Evolutionary conservation across 805 yeast species (phyloP).

Genomic region (Starmera dryadoides): DNA sequence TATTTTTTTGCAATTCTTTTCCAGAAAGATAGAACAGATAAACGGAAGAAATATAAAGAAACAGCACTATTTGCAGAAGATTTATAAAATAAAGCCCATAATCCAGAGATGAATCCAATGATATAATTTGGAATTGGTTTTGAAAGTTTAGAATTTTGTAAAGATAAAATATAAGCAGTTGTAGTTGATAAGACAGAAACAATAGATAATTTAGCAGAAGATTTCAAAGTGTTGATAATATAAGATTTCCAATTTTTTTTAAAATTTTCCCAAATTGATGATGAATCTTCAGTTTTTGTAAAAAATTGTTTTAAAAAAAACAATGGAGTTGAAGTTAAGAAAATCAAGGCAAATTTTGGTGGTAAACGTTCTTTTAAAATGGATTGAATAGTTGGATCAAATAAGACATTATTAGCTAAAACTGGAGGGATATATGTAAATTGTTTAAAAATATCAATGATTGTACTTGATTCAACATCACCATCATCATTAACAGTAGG

Average conservation of each 20-base stretch:
- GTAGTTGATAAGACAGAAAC: not conserved
- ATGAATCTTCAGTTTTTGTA: not conserved
- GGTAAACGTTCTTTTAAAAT: conserved; percentile 6
- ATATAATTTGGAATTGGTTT: not conserved
- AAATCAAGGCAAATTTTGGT: conserved; percentile 3
- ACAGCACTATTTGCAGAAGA: conserved; percentile 1
- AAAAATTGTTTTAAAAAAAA: not conserved
- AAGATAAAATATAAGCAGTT: conserved; percentile 2
- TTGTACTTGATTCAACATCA: too few species aligned
- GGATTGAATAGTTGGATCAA: conserved; percentile 5
- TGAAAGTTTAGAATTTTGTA: not conserved
- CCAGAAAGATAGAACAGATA: conserved; percentile 1
- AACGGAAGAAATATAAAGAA: conserved; percentile 2
- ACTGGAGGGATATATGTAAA: not conserved
- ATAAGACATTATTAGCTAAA: not conserved
- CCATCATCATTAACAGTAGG: not conserved
- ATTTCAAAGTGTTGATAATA: not conserved
- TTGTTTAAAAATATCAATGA: too few species aligned
- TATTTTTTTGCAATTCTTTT: not conserved
- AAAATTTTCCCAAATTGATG: not conserved
- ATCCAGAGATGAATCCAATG: conserved; percentile 8
- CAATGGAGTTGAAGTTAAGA: conserved; percentile 4
- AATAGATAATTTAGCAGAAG: conserved; percentile 2
- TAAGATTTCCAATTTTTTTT: not conserved
- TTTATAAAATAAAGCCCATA: conserved; percentile 4